phyloP scores from a whole-genome alignment of 768 basidiomycete genomes.

The Pleurotus tuoliensis region DNA sequence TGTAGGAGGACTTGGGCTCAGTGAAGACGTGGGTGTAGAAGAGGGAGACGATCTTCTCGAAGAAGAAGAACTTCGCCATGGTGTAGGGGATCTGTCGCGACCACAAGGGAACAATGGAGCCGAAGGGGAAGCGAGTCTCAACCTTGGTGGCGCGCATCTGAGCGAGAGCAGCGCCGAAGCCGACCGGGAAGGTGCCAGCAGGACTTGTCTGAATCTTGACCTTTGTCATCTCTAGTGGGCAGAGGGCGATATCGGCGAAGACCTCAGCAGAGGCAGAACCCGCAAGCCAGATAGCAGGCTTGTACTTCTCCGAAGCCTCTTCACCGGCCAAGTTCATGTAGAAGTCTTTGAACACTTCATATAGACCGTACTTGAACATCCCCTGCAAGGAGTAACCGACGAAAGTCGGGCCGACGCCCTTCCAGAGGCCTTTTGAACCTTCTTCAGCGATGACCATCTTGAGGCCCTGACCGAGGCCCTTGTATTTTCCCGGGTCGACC shows the following conservation, averaged over 20 bases:
- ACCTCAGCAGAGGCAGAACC: slow-evolving; percentile 94
- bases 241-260: slow-evolving; percentile 94
- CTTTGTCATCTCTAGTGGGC: slow-evolving; percentile 92
- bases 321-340: slow-evolving; percentile 91
- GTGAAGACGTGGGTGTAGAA: slow-evolving; percentile 90
- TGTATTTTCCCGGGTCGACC: slow-evolving; percentile 78
- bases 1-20: slow-evolving; percentile 70
- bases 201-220: slow-evolving; percentile 85
- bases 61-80: slow-evolving; percentile 99
- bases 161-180: slow-evolving; percentile 66
- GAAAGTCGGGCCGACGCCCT: slow-evolving; percentile 90
- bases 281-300: slow-evolving; percentile 88
- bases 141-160: slow-evolving; percentile 64
- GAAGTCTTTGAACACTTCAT: slow-evolving; percentile 92
- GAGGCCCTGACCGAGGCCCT: slow-evolving; percentile 58
- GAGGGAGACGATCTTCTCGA: slow-evolving; percentile 80
- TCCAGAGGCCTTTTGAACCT: slow-evolving; percentile 85
- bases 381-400: slow-evolving; percentile 95
- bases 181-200: slow-evolving; percentile 71
- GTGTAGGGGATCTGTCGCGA: slow-evolving; percentile 96
- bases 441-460: slow-evolving; percentile 72
- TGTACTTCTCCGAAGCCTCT: slow-evolving; percentile 75
- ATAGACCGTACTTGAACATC: slow-evolving; percentile 98
- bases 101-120: slow-evolving; percentile 83
- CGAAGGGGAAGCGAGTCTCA: slow-evolving; percentile 83